Evolutionary conservation across 495 filamentous ascomycete genomes (phyloP).

Genomic region (Cenococcum geophilum): DNA sequence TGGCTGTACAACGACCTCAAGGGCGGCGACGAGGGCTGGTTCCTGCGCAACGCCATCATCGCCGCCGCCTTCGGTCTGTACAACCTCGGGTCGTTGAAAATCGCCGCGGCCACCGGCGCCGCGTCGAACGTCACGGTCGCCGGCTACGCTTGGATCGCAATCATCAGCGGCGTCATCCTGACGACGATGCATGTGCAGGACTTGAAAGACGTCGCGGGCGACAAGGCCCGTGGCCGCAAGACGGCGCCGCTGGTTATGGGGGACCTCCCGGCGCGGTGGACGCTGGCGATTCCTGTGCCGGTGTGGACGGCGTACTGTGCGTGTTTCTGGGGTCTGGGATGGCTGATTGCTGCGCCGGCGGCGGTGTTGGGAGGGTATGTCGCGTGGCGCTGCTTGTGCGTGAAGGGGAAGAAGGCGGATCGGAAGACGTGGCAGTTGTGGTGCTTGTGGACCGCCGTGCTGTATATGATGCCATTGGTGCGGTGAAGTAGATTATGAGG

Average conservation of each 20-base stretch:
- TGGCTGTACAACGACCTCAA: conserved; percentile 53
- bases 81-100: conserved; percentile 33
- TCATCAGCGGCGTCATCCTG: conserved; percentile 43
- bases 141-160: conserved; percentile 41
- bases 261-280: conserved; percentile 40
- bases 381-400: not conserved
- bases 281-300: conserved; percentile 37
- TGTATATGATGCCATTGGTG: conserved; percentile 14
- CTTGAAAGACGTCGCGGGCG: conserved; percentile 46
- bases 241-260: conserved; percentile 44
- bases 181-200: conserved; percentile 52
- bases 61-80: conserved; percentile 40
- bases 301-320: conserved; percentile 43
- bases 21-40: conserved; percentile 42
- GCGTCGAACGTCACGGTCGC: conserved; percentile 15
- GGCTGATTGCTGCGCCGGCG: not conserved
- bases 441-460: conserved; percentile 14
- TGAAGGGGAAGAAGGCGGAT: conserved; percentile 1
- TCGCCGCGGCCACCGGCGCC: conserved; percentile 23
- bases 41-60: conserved; percentile 45
- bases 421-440: conserved; percentile 13
- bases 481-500: not conserved
- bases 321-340: conserved; percentile 37
- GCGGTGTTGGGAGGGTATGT: not conserved
- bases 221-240: conserved; percentile 40